These are phyloP conservation scores for Porcisia deanei DNA, from an alignment of 208 protist species.

Conservation along the genomic window DNA sequence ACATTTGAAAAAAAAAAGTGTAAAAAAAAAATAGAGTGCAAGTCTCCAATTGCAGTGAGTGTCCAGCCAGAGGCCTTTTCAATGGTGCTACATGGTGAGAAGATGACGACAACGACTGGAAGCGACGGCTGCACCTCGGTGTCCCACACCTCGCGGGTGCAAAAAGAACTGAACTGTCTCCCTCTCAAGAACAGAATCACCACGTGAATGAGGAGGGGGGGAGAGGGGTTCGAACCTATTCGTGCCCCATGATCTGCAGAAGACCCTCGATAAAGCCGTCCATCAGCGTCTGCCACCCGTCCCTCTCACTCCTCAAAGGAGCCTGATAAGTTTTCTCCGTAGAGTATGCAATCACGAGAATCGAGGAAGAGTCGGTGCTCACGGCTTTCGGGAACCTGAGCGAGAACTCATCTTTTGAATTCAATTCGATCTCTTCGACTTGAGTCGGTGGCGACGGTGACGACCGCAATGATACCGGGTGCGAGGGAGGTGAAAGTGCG, in stretches of 20 bases:
- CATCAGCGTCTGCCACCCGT: conserved; percentile 28
- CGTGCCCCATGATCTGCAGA: conserved; percentile 15
- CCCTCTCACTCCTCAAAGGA: conserved; percentile 20
- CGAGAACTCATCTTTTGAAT: neutral
- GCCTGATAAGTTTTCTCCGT: conserved; percentile 23
- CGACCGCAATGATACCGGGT: neutral
- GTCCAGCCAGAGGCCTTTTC: too few species aligned
- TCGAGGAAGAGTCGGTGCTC: neutral
- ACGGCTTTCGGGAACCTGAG: neutral
- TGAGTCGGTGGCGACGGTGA: neutral
- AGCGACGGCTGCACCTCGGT: neutral
- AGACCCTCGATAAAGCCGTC: conserved; percentile 29
- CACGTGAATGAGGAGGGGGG: neutral
- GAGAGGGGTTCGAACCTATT: neutral
- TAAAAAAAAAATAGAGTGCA: too few species aligned
- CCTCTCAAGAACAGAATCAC: neutral
- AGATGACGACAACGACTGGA: neutral
- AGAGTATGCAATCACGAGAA: conserved; percentile 4
- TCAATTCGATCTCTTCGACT: neutral
- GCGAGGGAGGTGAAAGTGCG: neutral
- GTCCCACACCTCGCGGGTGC: neutral
- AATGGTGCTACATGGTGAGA: too few species aligned
- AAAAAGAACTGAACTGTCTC: neutral
- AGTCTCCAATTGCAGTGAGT: too few species aligned
- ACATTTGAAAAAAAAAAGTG: too few species aligned